Base-by-base conservation (phyloP, 179 eudicot species). In the Drosera spatulata region DNA sequence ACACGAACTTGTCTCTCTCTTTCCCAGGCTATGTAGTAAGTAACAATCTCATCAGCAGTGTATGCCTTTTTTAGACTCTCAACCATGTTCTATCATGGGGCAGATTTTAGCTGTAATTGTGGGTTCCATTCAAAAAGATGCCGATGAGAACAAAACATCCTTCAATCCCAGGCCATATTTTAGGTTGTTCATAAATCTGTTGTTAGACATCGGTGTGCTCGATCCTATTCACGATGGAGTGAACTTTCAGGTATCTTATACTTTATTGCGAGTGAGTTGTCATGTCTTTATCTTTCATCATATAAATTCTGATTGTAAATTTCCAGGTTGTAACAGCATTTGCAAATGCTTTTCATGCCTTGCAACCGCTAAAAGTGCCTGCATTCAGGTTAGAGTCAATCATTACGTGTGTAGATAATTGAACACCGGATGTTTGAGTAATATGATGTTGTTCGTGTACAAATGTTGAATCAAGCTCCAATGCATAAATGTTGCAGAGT, bases 151-250 rank as follows among this genome's bases (percentile, higher is more conserved):
- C 73, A 86, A 80, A 82, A 56, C 70, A 39, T 72, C 80, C 12
- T 94, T 94, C 45, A 85, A 83, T 68, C 87, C 97, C 13, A 85
- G 99, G 75, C 99, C 97, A 39, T 94, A 82, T 68, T 94, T 83
- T 63, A 90, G 97, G 78, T 67, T 94, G 71, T 90, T 94, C 69
- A 75, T 86, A 33, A 80, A 94, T 67, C 87, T 94, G 95, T 65
- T 94, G 63, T 75, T 74, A 43, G 97, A 90, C 72, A 68, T 90
- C 53, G 72, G 83, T 69, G 80, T 91, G 42, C 65, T 87, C 74
- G 99, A 94, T 15, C 83, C 91, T 53, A 80, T 77, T 52, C 82
- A 77, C 60, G 99, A 94, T 60, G 97, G 94, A 71, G 84, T 87
- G 56, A 90, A 90, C 71, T 72, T 94, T 68, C 99, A 86, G 97